Evolutionary conservation across 2,329 filamentous ascomycete species (phyloP).

Genomic region (Penicillium janthinellum): DNA sequence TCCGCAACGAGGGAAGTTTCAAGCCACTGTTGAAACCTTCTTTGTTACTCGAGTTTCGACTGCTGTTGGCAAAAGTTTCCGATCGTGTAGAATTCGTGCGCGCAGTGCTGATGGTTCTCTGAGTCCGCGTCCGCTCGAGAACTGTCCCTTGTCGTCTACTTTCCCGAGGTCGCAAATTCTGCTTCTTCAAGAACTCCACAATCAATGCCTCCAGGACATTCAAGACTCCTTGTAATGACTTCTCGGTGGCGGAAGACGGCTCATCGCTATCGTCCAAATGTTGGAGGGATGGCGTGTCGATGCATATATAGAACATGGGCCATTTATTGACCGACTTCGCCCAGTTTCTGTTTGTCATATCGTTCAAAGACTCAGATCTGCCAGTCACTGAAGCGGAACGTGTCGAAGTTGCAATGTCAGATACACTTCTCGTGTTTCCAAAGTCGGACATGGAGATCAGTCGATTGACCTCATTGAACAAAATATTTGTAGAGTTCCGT

Average conservation of each 20-base stretch:
- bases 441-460: conserved; percentile 78
- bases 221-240: conserved; percentile 57
- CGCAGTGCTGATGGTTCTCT: neutral
- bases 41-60: conserved; percentile 19
- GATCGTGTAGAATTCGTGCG: conserved; percentile 6
- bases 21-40: conserved; percentile 29
- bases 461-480: conserved; percentile 78
- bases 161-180: conserved; percentile 65
- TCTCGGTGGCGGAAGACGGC: conserved; percentile 35
- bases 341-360: conserved; percentile 52
- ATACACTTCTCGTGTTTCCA: conserved; percentile 58
- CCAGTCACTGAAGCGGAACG: conserved; percentile 31
- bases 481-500: conserved; percentile 59
- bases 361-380: conserved; percentile 31
- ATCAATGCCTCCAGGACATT: conserved; percentile 70
- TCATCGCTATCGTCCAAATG: conserved; percentile 42
- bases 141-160: conserved; percentile 22
- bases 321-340: conserved; percentile 75
- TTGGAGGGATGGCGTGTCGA: conserved; percentile 55
- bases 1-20: conserved; percentile 35
- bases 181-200: conserved; percentile 71
- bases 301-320: conserved; percentile 85
- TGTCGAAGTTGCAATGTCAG: conserved; percentile 3
- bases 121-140: conserved; percentile 5
- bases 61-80: neutral